Conservation (phyloP, 2,329 filamentous ascomycete species). For the Scedosporium dehoogii region DNA sequence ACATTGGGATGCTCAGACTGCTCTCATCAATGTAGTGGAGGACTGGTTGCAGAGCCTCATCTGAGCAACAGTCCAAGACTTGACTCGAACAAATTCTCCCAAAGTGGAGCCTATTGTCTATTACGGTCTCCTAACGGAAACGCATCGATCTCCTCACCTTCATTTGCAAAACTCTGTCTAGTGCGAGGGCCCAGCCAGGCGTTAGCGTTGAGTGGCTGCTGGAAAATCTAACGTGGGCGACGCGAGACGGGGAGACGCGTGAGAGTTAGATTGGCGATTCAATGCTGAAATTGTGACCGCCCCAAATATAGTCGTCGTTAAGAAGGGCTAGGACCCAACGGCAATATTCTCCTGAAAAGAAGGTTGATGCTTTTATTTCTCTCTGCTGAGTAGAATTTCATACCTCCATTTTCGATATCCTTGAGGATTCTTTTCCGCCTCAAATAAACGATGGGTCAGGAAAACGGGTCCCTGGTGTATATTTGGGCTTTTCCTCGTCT, state of each 20-base stretch:
- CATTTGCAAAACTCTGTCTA: not conserved
- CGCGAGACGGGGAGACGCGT: conserved; percentile 2
- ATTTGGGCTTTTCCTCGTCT: not conserved
- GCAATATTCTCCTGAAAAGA: too few relatives aligned
- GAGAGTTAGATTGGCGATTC: conserved; percentile 3
- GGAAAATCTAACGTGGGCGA: not conserved
- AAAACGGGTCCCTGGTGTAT: not conserved
- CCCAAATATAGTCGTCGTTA: not conserved
- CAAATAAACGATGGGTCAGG: not conserved
- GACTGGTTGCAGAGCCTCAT: too few relatives aligned
- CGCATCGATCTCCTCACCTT: not conserved
- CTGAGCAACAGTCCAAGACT: too few relatives aligned
- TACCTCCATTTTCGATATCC: not conserved
- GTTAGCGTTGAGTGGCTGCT: not conserved
- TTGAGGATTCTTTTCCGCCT: not conserved
- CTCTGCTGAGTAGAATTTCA: not conserved
- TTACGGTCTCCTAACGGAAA: too few relatives aligned
- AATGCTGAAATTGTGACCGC: not conserved
- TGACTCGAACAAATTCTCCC: too few relatives aligned
- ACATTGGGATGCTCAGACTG: too few relatives aligned
- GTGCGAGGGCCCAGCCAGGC: too few relatives aligned
- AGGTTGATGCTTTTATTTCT: too few relatives aligned
- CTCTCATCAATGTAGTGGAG: too few relatives aligned
- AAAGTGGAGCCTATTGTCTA: too few relatives aligned
- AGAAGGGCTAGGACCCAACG: too few relatives aligned